Conservation (phyloP, 306 rosid species). For the Medicago lupulina region DNA sequence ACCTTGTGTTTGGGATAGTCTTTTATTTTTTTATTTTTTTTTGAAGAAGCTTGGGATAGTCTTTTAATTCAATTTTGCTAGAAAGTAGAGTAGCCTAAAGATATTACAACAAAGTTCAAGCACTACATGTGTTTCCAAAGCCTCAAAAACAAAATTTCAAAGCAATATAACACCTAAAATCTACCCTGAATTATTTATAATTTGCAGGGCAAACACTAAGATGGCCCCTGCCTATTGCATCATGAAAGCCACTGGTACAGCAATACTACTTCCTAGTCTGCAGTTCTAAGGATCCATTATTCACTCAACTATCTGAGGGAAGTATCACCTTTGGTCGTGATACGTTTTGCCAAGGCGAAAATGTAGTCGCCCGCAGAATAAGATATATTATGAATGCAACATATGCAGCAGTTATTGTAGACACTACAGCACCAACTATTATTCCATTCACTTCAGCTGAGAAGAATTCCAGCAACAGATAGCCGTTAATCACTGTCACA, state of each 20-base stretch:
- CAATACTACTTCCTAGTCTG: background rate
- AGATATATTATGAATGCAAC: slow-evolving; percentile 77
- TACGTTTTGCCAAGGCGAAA: slow-evolving; percentile 50
- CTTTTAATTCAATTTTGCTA: background rate
- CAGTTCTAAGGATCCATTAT: slow-evolving; percentile 21
- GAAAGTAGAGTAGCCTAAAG: background rate
- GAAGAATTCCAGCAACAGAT: slow-evolving; percentile 81
- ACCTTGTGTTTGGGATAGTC: too few species aligned
- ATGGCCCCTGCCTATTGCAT: slow-evolving; percentile 8
- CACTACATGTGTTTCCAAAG: slow-evolving; percentile 20
- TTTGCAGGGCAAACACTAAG: slow-evolving; percentile 27
- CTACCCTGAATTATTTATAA: slow-evolving; percentile 24
- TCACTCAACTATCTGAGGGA: slow-evolving; percentile 49
- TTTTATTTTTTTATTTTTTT: too few species aligned
- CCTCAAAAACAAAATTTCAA: slow-evolving; percentile 28
- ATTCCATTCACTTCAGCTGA: slow-evolving; percentile 69
- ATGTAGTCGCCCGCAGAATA: slow-evolving; percentile 48
- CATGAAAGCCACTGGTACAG: background rate
- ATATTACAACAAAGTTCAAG: slow-evolving; percentile 2
- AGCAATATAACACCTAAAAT: slow-evolving; percentile 23
- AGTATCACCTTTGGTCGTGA: slow-evolving; percentile 43
- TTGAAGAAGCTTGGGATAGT: too few species aligned
- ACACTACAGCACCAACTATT: slow-evolving; percentile 43
- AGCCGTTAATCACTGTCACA: slow-evolving; percentile 85
- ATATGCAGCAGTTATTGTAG: slow-evolving; percentile 65